A percentile compares a stretch with the other conserved stretches of the same genome.
phyloP scores from a whole-genome alignment of 257 asterid genomes.

The Rubia yunnanensis region DNA sequence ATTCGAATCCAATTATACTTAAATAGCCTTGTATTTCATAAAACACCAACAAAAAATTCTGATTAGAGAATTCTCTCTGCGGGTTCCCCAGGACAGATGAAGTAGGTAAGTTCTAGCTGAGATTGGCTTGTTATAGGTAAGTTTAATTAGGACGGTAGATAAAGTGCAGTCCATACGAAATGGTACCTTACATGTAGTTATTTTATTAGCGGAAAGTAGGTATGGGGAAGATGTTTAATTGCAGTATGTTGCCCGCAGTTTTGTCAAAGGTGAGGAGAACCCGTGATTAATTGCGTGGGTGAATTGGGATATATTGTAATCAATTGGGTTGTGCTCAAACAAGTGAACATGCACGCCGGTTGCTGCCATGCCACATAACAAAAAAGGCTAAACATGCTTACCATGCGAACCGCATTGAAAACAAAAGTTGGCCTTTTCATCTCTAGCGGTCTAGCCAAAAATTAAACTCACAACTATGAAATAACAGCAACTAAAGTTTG shows the following conservation, averaged over 20 bases:
- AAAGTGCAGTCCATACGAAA: too few relatives aligned
- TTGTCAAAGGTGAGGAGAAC: neutral
- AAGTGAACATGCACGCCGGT: neutral
- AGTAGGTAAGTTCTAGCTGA: too few relatives aligned
- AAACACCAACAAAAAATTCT: too few relatives aligned
- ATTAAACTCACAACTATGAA: too few relatives aligned
- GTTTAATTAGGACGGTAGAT: too few relatives aligned
- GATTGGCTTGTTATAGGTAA: too few relatives aligned
- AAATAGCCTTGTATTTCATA: too few relatives aligned
- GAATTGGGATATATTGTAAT: neutral
- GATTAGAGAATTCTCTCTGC: too few relatives aligned
- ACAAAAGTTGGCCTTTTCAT: neutral
- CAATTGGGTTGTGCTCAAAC: neutral
- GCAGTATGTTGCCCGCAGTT: neutral
- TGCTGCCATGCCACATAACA: neutral
- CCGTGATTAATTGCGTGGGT: neutral
- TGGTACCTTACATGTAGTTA: neutral
- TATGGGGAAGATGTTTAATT: neutral
- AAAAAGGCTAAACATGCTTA: neutral
- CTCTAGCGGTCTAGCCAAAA: too few relatives aligned
- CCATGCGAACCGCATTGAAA: neutral
- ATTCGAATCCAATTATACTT: too few relatives aligned
- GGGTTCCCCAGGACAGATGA: too few relatives aligned
- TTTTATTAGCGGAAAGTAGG: neutral
- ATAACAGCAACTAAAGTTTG: too few relatives aligned